phyloP scores from a whole-genome alignment of 1,284 basidiomycete species.

The Trichosporon sp. region DNA sequence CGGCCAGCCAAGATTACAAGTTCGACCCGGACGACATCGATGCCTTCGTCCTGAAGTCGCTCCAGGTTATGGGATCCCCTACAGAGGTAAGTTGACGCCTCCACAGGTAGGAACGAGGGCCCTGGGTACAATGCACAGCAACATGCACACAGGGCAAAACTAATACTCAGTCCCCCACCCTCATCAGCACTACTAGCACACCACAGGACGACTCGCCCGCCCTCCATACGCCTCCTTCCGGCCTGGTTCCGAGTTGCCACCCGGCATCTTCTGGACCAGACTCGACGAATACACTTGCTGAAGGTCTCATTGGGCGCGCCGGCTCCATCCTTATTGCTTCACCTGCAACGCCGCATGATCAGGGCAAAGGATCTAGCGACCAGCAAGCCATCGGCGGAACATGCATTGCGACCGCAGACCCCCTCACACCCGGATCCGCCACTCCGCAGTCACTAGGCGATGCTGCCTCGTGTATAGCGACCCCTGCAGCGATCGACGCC shows the following conservation, averaged over 20 bases:
- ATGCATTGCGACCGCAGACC: not conserved
- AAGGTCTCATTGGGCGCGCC: not conserved
- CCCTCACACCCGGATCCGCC: not conserved
- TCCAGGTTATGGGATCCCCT: not conserved
- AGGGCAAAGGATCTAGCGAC: not conserved
- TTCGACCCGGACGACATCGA: not conserved
- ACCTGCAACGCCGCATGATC: not conserved
- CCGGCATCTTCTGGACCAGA: not conserved
- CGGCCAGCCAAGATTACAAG: not conserved
- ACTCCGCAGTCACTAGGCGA: not conserved
- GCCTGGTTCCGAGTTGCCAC: not conserved
- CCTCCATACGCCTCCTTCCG: not conserved
- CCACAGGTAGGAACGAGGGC: not conserved
- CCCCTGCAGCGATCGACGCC: not conserved
- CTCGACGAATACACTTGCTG: not conserved
- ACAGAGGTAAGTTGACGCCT: not conserved
- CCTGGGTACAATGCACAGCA: not conserved
- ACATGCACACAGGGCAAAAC: not conserved
- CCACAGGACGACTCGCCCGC: not conserved
- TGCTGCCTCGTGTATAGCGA: not conserved
- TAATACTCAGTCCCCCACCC: not conserved
- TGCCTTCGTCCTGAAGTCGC: not conserved
- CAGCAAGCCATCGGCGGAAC: not conserved
- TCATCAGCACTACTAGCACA: not conserved
- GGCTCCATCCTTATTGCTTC: not conserved